Percentiles rank a stretch among this genome's conserved stretches.
phyloP scores from a whole-genome alignment of 768 basidiomycete genomes.

The Auriscalpium microsporum region DNA sequence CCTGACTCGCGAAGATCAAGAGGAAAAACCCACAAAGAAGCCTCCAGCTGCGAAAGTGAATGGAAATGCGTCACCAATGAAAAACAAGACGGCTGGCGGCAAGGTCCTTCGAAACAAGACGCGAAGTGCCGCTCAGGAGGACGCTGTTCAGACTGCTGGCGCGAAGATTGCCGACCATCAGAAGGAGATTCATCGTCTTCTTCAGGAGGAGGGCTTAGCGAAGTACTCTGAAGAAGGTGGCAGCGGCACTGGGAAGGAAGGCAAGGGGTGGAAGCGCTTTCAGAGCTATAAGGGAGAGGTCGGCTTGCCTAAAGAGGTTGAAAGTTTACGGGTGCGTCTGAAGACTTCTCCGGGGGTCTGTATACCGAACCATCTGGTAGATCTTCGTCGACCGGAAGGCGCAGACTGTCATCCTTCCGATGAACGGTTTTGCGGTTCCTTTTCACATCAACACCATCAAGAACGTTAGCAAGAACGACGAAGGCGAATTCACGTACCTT shows the following conservation, averaged over 20 bases:
- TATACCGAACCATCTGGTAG: constrained; percentile 30
- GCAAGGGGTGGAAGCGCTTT: constrained; percentile 92
- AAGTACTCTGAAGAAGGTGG: constrained; percentile 79
- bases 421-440: constrained; percentile 92
- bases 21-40: constrained; percentile 50
- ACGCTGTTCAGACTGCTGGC: constrained; percentile 67
- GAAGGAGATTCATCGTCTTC: constrained; percentile 61
- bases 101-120: constrained; percentile 90
- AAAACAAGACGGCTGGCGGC: constrained; percentile 68
- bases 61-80: constrained; percentile 52
- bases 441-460: constrained; percentile 99
- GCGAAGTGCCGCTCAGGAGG: constrained; percentile 78
- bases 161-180: constrained; percentile 87
- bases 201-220: constrained; percentile 75
- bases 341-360: neutral
- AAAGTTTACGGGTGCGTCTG: constrained; percentile 61
- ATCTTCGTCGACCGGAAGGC: constrained; percentile 88
- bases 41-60: constrained; percentile 45
- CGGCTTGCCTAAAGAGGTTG: constrained; percentile 78
- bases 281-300: constrained; percentile 95
- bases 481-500: constrained; percentile 89
- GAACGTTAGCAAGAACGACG: constrained; percentile 95
- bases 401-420: constrained; percentile 83
- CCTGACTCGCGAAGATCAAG: constrained; percentile 52
- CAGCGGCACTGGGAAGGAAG: constrained; percentile 69